Evolutionary conservation across 2,329 filamentous ascomycete genomes (phyloP).

Genomic region (Pseudogymnoascus sp.): DNA sequence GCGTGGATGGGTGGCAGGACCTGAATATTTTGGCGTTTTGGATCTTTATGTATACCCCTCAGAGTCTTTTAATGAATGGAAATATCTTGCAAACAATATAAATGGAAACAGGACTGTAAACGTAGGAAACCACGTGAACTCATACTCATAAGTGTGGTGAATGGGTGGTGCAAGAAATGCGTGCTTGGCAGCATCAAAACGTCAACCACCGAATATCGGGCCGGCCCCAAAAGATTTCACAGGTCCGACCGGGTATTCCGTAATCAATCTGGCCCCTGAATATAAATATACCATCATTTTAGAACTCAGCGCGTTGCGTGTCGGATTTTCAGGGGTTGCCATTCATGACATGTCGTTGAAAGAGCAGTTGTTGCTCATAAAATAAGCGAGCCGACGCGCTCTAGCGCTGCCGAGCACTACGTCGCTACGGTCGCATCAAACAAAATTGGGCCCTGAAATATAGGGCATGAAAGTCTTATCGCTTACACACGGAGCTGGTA

Average conservation of each 20-base stretch:
- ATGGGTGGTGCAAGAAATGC: not conserved
- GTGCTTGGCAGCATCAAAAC: not conserved
- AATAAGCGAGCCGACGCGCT: not conserved
- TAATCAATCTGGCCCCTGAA: slow-evolving; percentile 11
- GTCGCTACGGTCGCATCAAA: not conserved
- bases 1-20: not conserved
- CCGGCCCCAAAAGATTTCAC: not conserved
- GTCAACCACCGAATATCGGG: not conserved
- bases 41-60: not conserved
- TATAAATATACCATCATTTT: not conserved
- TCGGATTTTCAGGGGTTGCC: slow-evolving; percentile 16
- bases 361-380: slow-evolving; percentile 9
- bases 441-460: not conserved
- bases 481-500: not conserved
- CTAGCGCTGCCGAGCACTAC: not conserved
- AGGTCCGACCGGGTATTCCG: slow-evolving; percentile 24
- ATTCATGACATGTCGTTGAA: slow-evolving; percentile 27
- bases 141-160: not conserved
- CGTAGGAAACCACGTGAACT: not conserved
- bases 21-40: not conserved
- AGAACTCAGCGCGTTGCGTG: slow-evolving; percentile 14
- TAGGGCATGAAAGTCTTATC: not conserved
- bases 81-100: not conserved
- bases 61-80: not conserved
- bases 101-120: not conserved